Evolutionary conservation across 2,329 filamentous ascomycete species (phyloP).

Genomic region (Pyrenochaeta sp.): DNA sequence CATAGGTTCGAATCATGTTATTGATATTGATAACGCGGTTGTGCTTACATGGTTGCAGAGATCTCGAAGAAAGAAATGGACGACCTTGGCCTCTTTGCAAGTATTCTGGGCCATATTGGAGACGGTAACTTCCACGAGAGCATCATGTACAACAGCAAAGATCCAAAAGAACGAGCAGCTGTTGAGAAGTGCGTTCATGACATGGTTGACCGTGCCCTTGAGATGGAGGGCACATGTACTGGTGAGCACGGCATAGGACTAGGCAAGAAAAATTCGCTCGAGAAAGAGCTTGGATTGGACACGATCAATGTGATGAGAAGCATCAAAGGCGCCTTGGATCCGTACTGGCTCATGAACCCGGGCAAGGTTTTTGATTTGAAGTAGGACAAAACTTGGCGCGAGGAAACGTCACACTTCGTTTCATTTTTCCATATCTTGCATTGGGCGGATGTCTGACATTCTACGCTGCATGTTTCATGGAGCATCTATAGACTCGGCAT

Average conservation of each 20-base stretch:
- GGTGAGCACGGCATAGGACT: conserved; percentile 87
- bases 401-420: conserved; percentile 1
- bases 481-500: conserved; percentile 13
- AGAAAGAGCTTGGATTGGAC: conserved; percentile 80
- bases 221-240: conserved; percentile 94
- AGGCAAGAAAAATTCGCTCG: conserved; percentile 81
- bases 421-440: conserved; percentile 15
- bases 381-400: conserved; percentile 9
- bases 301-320: conserved; percentile 85
- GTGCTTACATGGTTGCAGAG: conserved; percentile 59
- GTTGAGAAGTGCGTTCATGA: conserved; percentile 84
- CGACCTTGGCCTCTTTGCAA: conserved; percentile 83
- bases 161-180: conserved; percentile 73
- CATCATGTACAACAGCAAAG: conserved; percentile 81
- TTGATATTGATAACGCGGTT: not conserved
- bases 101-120: conserved; percentile 87
- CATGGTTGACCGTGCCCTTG: conserved; percentile 88
- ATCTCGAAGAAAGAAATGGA: conserved; percentile 90
- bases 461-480: conserved; percentile 14
- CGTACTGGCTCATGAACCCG: conserved; percentile 87
- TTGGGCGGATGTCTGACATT: conserved; percentile 28
- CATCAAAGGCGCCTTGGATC: conserved; percentile 84
- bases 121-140: conserved; percentile 95
- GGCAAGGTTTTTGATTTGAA: conserved; percentile 82
- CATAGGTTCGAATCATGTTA: conserved; percentile 55